Evolutionary conservation across 1,139 yeast species (phyloP).

Genomic region (Yamadazyma taylorii): DNA sequence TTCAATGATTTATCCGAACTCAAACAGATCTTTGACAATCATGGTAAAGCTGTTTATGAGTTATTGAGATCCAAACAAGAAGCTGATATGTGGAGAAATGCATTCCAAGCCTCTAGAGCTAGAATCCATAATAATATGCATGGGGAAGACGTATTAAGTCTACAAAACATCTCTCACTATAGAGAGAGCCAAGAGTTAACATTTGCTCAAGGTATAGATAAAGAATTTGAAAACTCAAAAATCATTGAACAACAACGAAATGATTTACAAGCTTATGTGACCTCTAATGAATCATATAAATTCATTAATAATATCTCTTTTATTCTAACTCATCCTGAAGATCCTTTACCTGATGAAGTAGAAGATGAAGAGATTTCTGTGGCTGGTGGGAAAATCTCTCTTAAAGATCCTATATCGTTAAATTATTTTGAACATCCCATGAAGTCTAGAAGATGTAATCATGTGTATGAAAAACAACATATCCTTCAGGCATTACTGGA

Average conservation of each 20-base stretch:
- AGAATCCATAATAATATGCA: constrained; percentile 9
- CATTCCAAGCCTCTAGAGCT: constrained; percentile 2
- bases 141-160: constrained; percentile 20
- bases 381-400: constrained; percentile 65
- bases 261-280: constrained; percentile 10
- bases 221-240: constrained; percentile 7
- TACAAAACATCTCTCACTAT: constrained; percentile 23
- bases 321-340: constrained; percentile 38
- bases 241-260: constrained; percentile 5
- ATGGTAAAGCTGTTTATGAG: constrained; percentile 3
- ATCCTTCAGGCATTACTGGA: constrained; percentile 31
- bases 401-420: constrained; percentile 65
- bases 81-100: constrained; percentile 10
- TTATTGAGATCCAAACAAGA: constrained; percentile 4
- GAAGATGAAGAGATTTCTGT: constrained; percentile 49
- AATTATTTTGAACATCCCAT: constrained; percentile 53
- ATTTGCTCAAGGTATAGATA: constrained; percentile 10
- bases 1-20: constrained; percentile 5
- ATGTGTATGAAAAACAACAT: constrained; percentile 56
- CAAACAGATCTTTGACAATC: constrained; percentile 5
- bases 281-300: constrained; percentile 17
- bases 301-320: constrained; percentile 28
- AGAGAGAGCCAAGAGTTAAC: constrained; percentile 11
- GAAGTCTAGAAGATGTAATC: constrained; percentile 54
- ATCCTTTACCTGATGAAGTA: constrained; percentile 41